Evolutionary conservation across 1,284 basidiomycete species (phyloP), one percentile per base, ranked within the genome.

Genomic region (Sporisorium reilianum): DNA sequence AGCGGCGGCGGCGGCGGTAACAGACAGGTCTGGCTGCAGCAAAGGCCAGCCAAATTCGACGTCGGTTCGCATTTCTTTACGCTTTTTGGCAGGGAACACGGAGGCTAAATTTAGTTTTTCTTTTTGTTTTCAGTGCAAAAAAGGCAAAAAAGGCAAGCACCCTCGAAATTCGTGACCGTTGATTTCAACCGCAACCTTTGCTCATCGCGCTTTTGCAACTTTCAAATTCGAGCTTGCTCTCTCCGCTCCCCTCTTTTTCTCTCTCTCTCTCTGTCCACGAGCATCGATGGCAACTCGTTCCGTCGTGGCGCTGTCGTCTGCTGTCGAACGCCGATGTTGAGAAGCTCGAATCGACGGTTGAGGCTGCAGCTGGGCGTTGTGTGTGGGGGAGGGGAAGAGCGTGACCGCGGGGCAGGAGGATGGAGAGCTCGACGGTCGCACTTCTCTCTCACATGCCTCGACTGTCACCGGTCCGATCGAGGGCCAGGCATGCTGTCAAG

Each of bases 131-230:
- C 12, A 10, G 34, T 34, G 3, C 12, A 3, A 34, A 23, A 28
- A 22, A n/a, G 14, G 28, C 2, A 40, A 30, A 30, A 30, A 30
- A 32, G 16, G 30, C 3, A 14, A 55, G 42, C 53, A 55, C 53
- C 53, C 53, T 55, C 53, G 42, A 55, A 53, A 53, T 41, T 51
- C n/a, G 36, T 51, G 30, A 30, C 18, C 26, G 50, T 14, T 16
- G 50, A 40, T 51, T 51, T 51, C 50, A 51, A 40, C 9, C 34
- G 50, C 50, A 51, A 25, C 36, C 26, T 51, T 51, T 36, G 12
- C 22, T 51, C 34, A 38, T 51, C 50, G 22, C 46, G 46, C 46
- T n/a, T n/a, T n/a, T n/a, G n/a, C n/a, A n/a, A n/a, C n/a, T n/a
- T n/a, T n/a, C n/a, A n/a, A n/a, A n/a, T n/a, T n/a, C n/a, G n/a